Base-by-base conservation (phyloP, 2,329 filamentous ascomycete species). In the Fusarium sp. region DNA sequence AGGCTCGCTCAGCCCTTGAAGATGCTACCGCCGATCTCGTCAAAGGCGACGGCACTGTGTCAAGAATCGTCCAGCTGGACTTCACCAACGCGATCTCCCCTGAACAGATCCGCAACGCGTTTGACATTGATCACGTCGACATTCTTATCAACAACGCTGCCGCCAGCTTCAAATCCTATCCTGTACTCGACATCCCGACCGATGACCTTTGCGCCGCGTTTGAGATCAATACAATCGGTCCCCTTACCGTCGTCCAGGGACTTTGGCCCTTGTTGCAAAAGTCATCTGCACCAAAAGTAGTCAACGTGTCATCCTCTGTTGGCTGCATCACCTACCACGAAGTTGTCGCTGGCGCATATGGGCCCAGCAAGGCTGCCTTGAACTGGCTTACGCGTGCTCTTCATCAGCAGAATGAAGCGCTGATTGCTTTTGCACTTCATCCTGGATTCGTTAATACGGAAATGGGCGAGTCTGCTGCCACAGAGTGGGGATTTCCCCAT, bases 141-240 rank as follows among this genome's bases (percentile, higher is more conserved):
- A 77, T 87, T 11, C 81, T 89, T 7, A 83, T 89, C 68, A 85
- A 85, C 64, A 89, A 89, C 67, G 87, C 87, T 0, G 87, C 83
- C 5, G 82, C 76, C 74, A 19, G 76, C 77, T 15, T 73, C 77
- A 43, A 81, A 79, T 65, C 77, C 74, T 3, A 72, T 77, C 3
- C 40, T 6, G 78, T 82, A 0, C 57, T 73, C 9, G 73, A 79
- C 28, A 83, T 58, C 32, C 81, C 75, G 9, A 73, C 75, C 8
- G 72, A 69, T 4, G 82, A 85, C 49, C 69, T 88, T 38, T 77
- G 79, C 11, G 68, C 80, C 3, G 80, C 85, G 12, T 81, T 86
- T 63, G 80, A 85, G 13, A 78, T 85, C 49, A 89, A 89, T 71
- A 80, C 83, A 1, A 80, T 85, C 28, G 82, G 79, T 3, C 82